These are phyloP conservation scores for Urtica urens DNA, from an alignment of 306 rosid genomes.

Conservation along the genomic window DNA sequence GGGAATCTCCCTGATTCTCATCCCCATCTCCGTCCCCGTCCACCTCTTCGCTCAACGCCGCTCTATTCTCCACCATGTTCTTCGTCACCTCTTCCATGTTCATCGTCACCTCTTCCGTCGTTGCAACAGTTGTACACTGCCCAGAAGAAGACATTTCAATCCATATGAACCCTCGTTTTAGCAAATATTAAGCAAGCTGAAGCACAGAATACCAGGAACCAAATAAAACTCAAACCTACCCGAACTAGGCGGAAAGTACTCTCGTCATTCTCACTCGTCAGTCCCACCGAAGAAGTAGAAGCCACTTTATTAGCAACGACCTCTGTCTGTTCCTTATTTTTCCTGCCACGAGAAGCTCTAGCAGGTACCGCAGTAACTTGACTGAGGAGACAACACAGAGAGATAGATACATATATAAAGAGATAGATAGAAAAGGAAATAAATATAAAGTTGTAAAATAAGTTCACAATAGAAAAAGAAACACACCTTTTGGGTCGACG, in stretches of 20 bases:
- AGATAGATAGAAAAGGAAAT: background rate
- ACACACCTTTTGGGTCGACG: conserved; percentile 61
- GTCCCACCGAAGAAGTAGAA: conserved; percentile 50
- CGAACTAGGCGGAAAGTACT: conserved; percentile 38
- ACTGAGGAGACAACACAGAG: conserved; percentile 25
- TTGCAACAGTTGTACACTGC: conserved; percentile 42
- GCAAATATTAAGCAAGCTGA: background rate
- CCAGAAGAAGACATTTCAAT: background rate
- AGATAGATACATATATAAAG: conserved; percentile 9
- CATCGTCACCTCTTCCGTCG: conserved; percentile 26
- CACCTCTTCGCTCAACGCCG: conserved; percentile 77
- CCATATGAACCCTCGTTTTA: too few relatives aligned
- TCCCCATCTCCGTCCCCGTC: conserved; percentile 41
- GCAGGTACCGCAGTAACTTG: conserved; percentile 40
- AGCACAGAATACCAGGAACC: too few relatives aligned
- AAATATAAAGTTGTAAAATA: background rate
- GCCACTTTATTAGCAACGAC: conserved; percentile 29
- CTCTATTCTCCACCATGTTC: conserved; percentile 14
- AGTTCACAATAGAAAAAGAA: background rate
- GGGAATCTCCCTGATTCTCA: conserved; percentile 48
- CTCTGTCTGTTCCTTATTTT: conserved; percentile 35
- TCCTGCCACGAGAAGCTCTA: conserved; percentile 34
- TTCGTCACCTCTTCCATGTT: conserved; percentile 29
- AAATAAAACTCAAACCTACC: conserved; percentile 37
- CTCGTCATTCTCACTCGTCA: conserved; percentile 56